Percentiles rank a stretch among this genome's conserved stretches.
These are phyloP conservation scores for Botryotinia globosa DNA, from an alignment of 2,329 filamentous ascomycete species.

Conservation along the genomic window DNA sequence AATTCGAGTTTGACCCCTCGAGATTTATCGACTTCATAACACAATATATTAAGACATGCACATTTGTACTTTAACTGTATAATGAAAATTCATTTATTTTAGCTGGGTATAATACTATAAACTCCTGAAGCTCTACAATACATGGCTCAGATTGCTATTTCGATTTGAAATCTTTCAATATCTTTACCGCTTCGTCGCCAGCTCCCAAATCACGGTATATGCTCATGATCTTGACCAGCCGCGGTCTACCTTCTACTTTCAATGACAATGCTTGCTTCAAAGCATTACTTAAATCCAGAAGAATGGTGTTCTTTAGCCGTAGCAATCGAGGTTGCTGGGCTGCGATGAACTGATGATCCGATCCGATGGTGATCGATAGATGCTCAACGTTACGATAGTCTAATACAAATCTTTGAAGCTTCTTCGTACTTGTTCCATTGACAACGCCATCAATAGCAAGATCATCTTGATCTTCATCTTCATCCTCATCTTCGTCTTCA, in stretches of 20 bases:
- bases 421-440: constrained; percentile 36
- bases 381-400: constrained; percentile 57
- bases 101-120: constrained; percentile 33
- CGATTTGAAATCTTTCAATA: constrained; percentile 39
- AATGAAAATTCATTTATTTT: constrained; percentile 35
- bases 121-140: constrained; percentile 47
- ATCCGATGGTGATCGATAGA: constrained; percentile 49
- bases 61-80: constrained; percentile 42
- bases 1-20: constrained; percentile 55
- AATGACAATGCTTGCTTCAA: constrained; percentile 53
- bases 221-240: constrained; percentile 54
- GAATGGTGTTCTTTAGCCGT: constrained; percentile 58
- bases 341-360: constrained; percentile 61
- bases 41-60: constrained; percentile 21
- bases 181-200: constrained; percentile 55
- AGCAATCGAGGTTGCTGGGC: constrained; percentile 54
- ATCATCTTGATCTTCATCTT: constrained; percentile 40
- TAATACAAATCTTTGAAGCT: constrained; percentile 53
- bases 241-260: constrained; percentile 41
- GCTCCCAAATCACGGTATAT: constrained; percentile 62
- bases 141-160: constrained; percentile 20
- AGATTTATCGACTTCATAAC: constrained; percentile 49
- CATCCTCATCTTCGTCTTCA: constrained; percentile 43
- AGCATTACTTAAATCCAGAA: constrained; percentile 63
- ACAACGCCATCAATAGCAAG: constrained; percentile 30